Evolutionary conservation across 2,329 filamentous ascomycete genomes (phyloP).

Genomic region (Immersiporthe knoxdaviesiana): DNA sequence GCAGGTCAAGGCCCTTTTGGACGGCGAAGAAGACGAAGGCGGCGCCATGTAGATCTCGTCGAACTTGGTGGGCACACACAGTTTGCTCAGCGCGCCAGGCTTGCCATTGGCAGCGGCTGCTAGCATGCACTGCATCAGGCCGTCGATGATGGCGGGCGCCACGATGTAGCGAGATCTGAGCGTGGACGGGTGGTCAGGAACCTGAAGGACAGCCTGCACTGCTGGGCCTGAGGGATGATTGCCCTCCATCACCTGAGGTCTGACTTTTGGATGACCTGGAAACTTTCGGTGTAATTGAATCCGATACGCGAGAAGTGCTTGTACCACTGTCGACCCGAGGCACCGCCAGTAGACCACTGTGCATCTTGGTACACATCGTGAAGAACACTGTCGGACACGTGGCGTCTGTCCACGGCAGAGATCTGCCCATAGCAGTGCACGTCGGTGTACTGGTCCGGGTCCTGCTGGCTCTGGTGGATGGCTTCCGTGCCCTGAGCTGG

Average conservation of each 20-base stretch:
- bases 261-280: slow-evolving; percentile 1
- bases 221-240: not conserved
- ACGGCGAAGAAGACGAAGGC: no score
- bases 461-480: slow-evolving; percentile 3
- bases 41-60: not conserved
- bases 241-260: not conserved
- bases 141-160: not conserved
- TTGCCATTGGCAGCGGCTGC: not conserved
- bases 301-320: not conserved
- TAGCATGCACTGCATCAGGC: not conserved
- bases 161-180: not conserved
- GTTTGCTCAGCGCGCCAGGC: not conserved
- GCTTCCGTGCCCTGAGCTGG: not conserved
- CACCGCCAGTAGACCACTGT: not conserved
- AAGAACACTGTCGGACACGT: not conserved
- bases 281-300: not conserved
- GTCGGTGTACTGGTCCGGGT: not conserved
- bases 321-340: not conserved
- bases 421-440: not conserved
- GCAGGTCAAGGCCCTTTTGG: not conserved
- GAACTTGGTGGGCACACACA: not conserved
- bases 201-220: not conserved
- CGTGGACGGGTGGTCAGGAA: not conserved
- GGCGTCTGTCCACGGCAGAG: not conserved
- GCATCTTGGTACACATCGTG: not conserved